Evolutionary conservation across 177 flowering plant genomes (phyloP).

Genomic region (Vitis hybrid): DNA sequence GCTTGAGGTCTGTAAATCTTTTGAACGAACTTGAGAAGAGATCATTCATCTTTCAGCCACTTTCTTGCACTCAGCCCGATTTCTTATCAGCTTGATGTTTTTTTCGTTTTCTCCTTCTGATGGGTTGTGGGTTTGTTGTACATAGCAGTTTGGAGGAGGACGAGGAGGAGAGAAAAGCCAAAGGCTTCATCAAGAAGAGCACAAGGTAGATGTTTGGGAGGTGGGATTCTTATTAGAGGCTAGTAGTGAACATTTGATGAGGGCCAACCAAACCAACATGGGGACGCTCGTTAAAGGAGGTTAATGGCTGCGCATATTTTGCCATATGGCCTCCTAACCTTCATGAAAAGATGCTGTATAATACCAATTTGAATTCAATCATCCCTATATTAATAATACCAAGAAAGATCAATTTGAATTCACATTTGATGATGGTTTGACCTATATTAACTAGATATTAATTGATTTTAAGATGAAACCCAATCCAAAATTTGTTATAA

Average conservation of each 20-base stretch:
- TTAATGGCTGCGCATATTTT: neutral
- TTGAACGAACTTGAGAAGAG: conserved; percentile 58
- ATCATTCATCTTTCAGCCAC: conserved; percentile 48
- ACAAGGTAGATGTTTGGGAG: conserved; percentile 7
- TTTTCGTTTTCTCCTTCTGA: neutral
- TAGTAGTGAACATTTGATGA: conserved; percentile 4
- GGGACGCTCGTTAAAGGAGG: neutral
- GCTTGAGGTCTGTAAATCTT: conserved; percentile 41
- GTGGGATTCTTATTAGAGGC: neutral
- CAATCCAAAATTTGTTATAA: too few species aligned
- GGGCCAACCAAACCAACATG: conserved; percentile 15
- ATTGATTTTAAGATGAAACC: too few species aligned
- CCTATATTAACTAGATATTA: too few species aligned
- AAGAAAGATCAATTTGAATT: too few species aligned
- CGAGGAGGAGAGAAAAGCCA: conserved; percentile 12
- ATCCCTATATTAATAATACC: too few species aligned
- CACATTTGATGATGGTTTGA: too few species aligned
- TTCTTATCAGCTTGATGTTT: neutral
- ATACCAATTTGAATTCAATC: too few species aligned
- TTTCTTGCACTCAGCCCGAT: neutral
- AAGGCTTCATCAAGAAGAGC: conserved; percentile 4
- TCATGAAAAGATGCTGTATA: neutral
- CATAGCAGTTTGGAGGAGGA: neutral
- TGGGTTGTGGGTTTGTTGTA: neutral
- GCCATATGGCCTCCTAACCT: neutral